A percentile compares a stretch with the other conserved stretches of the same genome.
These are phyloP conservation scores for Apiospora koreana DNA, from an alignment of 2,329 filamentous ascomycete genomes.

Conservation along the genomic window DNA sequence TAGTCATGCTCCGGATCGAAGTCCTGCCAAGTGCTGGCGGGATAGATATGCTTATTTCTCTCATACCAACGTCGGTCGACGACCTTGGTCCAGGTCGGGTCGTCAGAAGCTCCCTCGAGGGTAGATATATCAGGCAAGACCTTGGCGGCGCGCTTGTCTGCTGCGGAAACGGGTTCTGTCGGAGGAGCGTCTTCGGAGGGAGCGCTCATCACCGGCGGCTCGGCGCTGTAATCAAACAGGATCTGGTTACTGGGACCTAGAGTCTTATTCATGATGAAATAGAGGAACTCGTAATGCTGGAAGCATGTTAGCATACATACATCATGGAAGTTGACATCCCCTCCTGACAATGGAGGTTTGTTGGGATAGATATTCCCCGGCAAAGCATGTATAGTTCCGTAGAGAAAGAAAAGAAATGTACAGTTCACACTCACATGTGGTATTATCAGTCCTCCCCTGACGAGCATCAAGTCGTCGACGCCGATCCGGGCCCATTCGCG, in stretches of 20 bases:
- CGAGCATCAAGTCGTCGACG: constrained; percentile 93
- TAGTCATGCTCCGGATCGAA: constrained; percentile 92
- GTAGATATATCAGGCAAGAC: constrained; percentile 50
- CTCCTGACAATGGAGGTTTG: neutral
- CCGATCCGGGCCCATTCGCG: constrained; percentile 91
- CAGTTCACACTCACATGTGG: constrained; percentile 72
- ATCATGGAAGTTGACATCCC: neutral
- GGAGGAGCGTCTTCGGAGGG: constrained; percentile 19
- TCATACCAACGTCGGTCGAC: constrained; percentile 97
- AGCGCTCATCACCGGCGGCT: constrained; percentile 38
- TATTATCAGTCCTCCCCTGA: constrained; percentile 86
- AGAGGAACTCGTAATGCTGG: constrained; percentile 96
- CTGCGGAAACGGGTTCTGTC: constrained; percentile 39
- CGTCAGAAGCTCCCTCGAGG: constrained; percentile 75
- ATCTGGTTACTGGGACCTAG: constrained; percentile 69
- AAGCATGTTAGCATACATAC: constrained; percentile 21
- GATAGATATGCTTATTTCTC: constrained; percentile 97
- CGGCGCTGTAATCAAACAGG: constrained; percentile 74
- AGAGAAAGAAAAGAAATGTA: constrained; percentile 8
- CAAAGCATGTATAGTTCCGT: constrained; percentile 4
- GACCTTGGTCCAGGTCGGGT: constrained; percentile 84
- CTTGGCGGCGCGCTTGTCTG: constrained; percentile 35
- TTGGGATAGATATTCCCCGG: neutral
- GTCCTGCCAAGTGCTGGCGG: constrained; percentile 92
- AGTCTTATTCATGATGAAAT: constrained; percentile 90